Percentiles rank a stretch among this genome's conserved stretches.
These are phyloP conservation scores for Lepidium didymum DNA, from an alignment of 345 rosid species.

Conservation along the genomic window DNA sequence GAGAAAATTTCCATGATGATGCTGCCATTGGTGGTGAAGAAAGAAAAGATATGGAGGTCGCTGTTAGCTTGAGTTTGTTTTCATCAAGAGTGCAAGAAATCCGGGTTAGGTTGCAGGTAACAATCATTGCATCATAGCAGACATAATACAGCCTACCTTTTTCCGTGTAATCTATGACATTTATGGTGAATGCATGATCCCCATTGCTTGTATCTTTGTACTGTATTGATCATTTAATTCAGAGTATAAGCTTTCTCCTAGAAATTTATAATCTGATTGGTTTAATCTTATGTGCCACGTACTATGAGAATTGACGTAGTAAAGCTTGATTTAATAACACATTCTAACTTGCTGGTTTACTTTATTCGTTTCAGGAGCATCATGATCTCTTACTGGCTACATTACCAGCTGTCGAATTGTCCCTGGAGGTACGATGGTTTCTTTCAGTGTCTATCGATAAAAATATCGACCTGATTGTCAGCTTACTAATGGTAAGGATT, in stretches of 20 bases:
- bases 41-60: constrained; percentile 97
- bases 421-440: constrained; percentile 64
- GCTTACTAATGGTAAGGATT: constrained; percentile 14
- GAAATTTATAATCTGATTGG: background rate
- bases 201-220: background rate
- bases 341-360: constrained; percentile 1
- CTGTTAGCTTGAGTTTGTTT: constrained; percentile 94
- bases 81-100: constrained; percentile 94
- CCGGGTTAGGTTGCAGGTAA: constrained; percentile 90
- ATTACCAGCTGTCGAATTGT: constrained; percentile 70
- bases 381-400: constrained; percentile 74
- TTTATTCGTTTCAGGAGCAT: constrained; percentile 62
- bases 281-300: background rate
- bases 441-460: background rate
- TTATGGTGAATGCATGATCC: background rate
- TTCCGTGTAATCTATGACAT: background rate
- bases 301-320: background rate
- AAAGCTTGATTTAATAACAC: constrained; percentile 6
- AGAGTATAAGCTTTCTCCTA: background rate
- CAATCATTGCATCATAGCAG: constrained; percentile 2
- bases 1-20: constrained; percentile 92
- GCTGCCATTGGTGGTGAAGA: constrained; percentile 96
- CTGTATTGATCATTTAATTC: background rate
- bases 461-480: background rate
- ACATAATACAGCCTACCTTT: background rate